These are phyloP conservation scores for Malassezia vespertilionis DNA, from an alignment of 1,284 basidiomycete genomes.

Conservation along the genomic window DNA sequence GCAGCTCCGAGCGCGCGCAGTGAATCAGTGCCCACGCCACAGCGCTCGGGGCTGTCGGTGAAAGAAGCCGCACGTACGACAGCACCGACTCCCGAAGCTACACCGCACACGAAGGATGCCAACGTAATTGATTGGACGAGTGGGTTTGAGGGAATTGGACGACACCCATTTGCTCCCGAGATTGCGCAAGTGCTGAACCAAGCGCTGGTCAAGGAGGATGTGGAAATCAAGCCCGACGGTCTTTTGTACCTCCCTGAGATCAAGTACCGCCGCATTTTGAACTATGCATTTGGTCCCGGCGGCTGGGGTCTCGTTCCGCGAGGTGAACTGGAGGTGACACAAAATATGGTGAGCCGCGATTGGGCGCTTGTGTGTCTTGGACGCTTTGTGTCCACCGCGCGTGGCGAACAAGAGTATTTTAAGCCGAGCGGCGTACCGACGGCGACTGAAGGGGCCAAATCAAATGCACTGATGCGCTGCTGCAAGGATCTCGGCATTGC, in stretches of 20 bases:
- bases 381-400: constrained; percentile 77
- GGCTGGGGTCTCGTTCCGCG: constrained; percentile 93
- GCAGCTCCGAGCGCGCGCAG: too few relatives aligned
- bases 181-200: constrained; percentile 63
- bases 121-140: constrained; percentile 61
- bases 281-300: constrained; percentile 88
- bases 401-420: constrained; percentile 96
- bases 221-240: constrained; percentile 93
- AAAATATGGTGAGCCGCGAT: constrained; percentile 78
- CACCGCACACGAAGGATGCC: not conserved
- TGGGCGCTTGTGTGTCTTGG: constrained; percentile 90
- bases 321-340: constrained; percentile 64
- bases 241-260: constrained; percentile 93
- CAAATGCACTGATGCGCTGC: constrained; percentile 92
- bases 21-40: too few relatives aligned
- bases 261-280: constrained; percentile 88
- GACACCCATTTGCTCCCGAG: constrained; percentile 67
- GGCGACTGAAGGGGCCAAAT: constrained; percentile 88
- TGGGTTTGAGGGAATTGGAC: constrained; percentile 71
- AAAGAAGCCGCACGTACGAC: not conserved
- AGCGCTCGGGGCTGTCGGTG: too few relatives aligned
- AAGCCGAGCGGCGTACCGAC: constrained; percentile 82
- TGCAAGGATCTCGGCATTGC: constrained; percentile 95
- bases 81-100: not conserved
- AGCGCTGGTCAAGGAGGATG: constrained; percentile 64